Base-by-base conservation (phyloP, 495 filamentous ascomycete species). In the Melanomma pulvis-pyrius region DNA sequence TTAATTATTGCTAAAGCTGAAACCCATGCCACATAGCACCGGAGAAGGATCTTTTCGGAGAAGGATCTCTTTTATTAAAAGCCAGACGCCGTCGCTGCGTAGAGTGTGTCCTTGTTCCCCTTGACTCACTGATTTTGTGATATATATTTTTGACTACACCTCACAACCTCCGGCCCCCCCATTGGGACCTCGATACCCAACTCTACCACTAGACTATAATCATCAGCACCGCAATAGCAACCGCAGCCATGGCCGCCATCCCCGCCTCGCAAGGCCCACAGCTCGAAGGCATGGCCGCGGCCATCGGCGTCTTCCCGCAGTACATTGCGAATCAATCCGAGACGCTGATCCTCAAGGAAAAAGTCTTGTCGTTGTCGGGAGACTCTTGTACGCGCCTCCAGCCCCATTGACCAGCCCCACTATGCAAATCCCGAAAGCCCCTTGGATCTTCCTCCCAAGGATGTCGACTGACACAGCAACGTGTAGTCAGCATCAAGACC, bases 281-380 rank as follows among this genome's bases (percentile, higher is more conserved):
- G n/a, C 59, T 69, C 47, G 25, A 60, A 4, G 53, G 60, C 22
- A 29, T 61, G 2, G 34, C 48, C 0, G 22, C 36, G 28, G 7
- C 50, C 1, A 63, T 85, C 49, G 82, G 80, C 57, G 53, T 86
- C 28, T 84, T 84, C 70, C 71, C 79, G 13, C 76, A 78, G 48
- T 83, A 81, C 76, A 73, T 83, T 48, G 75, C 81, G 7, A 73
- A 53, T 13, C 74, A 82, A 49, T 69, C 76, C 36, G 79, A 83
- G 57, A 81, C 79, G 1, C 63, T 88, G 7, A 62, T 82, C 5
- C 70, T 88, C 36, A 83, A 79, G 65, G 85, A 88, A 63, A 82
- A 84, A 52, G 73, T 85, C 4, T 64, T 83, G 50, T 85, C 83
- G 19, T 74, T 84, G 25, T 77, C 82, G 17, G 81, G 82, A 24